Base-by-base conservation (phyloP, 805 yeast genomes). In the Wickerhamiella azymoides region DNA sequence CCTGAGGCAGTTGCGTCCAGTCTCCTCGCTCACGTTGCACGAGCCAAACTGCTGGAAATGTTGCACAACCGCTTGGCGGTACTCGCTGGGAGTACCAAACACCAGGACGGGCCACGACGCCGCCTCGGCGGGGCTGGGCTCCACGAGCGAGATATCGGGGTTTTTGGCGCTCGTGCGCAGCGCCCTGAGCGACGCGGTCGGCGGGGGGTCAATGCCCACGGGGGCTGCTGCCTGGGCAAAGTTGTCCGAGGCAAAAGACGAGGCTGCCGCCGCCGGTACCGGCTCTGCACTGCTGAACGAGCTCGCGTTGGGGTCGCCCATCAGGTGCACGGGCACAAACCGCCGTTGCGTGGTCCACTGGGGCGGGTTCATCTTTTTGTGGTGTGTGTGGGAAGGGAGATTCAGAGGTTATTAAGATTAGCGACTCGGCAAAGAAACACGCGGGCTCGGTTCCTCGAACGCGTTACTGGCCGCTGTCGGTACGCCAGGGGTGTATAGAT, bases 1-100 rank as follows among this genome's bases (percentile, higher is more conserved):
- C 58, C 86, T 83, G n/a, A 88, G 77, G 97, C 97, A 89, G 35
- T 84, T 78, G 39, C 77, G 73, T 1, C 97, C 97, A 3, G 14
- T 11, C 6, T 88, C 73, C 62, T 76, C 82, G 53, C 86, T 96
- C 47, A 84, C 60, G 44, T 14, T 8, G 36, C 89, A 77, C 24
- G 69, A 70, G 17, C 97, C 97, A 61, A 80, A 84, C 54, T 80
- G 80, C 19, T 77, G 69, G 56, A 86, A 89, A 60, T 77, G 83
- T 44, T 74, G 73, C 33, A 89, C 70, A 1, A 89, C 74, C 30
- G 71, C 70, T 27, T 71, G 72, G 8, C 93, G 76, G 52, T 79
- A 70, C 1, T 76, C 69, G 56, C 86, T 93, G 1, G 93, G 85
- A 60, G 84, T 89, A 1, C 97, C 97, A 63, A 82, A 85, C 2